Evolutionary conservation across 129 eudicot genomes (phyloP).

Genomic region (Ambrosia artemisiifolia): DNA sequence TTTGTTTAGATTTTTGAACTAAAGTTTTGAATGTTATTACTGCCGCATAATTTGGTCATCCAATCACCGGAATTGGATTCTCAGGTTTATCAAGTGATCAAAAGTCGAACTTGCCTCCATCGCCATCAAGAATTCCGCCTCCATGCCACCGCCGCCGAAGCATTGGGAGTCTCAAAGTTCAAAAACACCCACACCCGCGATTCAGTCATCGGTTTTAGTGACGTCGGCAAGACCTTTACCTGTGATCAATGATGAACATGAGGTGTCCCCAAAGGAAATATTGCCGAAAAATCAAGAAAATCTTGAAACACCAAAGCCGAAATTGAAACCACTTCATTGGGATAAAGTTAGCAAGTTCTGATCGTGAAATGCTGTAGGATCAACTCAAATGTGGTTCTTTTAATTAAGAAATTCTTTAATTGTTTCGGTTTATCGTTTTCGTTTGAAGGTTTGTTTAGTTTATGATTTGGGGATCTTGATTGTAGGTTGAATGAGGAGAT

Average conservation of each 20-base stretch:
- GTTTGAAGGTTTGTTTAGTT: not conserved
- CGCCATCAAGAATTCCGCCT: slow-evolving; percentile 17
- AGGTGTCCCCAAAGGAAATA: slow-evolving; percentile 55
- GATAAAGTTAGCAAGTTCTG: slow-evolving; percentile 97
- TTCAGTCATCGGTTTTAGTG: slow-evolving; percentile 37
- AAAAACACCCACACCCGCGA: slow-evolving; percentile 31
- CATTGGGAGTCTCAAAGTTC: slow-evolving; percentile 24
- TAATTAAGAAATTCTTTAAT: slow-evolving; percentile 40
- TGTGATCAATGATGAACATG: slow-evolving; percentile 28
- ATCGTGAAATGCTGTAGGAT: slow-evolving; percentile 99
- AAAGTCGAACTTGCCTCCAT: slow-evolving; percentile 14
- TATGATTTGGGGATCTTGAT: slow-evolving; percentile 20
- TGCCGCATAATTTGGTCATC: slow-evolving; percentile 27
- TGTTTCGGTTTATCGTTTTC: not conserved
- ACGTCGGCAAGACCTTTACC: slow-evolving; percentile 48
- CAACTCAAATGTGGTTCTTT: slow-evolving; percentile 92
- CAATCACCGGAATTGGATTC: slow-evolving; percentile 30
- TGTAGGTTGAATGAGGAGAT: slow-evolving; percentile 93
- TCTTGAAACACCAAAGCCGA: slow-evolving; percentile 60
- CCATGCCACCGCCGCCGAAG: slow-evolving; percentile 31
- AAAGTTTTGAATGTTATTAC: too few species aligned
- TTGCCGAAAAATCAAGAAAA: slow-evolving; percentile 43
- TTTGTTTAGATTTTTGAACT: not conserved
- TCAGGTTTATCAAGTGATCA: slow-evolving; percentile 34
- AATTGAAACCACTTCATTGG: slow-evolving; percentile 93